phyloP scores from a whole-genome alignment of 257 asterid species.

The Henckelia pumila region DNA sequence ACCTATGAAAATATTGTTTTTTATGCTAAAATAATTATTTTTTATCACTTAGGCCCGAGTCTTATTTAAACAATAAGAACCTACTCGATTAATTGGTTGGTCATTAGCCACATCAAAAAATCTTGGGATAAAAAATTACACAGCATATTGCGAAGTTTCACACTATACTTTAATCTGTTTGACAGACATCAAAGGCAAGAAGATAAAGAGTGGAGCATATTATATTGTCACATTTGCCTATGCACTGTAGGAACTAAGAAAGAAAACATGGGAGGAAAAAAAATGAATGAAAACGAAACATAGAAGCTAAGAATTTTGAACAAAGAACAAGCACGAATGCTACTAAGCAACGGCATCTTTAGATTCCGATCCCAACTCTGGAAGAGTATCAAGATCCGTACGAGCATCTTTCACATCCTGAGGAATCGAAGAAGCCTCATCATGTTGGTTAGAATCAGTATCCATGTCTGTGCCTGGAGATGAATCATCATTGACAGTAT shows the following conservation, averaged over 20 bases:
- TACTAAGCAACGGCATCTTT: slow-evolving; percentile 60
- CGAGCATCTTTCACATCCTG: slow-evolving; percentile 68
- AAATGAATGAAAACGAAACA: not conserved
- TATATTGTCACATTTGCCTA: not conserved
- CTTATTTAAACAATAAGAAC: no score
- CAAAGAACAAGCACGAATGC: slow-evolving; percentile 1
- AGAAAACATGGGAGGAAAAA: not conserved
- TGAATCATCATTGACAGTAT: slow-evolving; percentile 23
- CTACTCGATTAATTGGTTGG: no score
- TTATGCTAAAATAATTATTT: no score
- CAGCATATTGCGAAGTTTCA: not conserved
- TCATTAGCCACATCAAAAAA: no score
- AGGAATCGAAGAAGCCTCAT: slow-evolving; percentile 39
- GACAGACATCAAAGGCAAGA: not conserved
- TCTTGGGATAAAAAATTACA: no score
- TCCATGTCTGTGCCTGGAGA: slow-evolving; percentile 27
- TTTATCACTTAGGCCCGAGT: no score
- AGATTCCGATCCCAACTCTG: slow-evolving; percentile 46
- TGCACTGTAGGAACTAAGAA: not conserved
- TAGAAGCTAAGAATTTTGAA: not conserved
- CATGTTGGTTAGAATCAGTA: slow-evolving; percentile 25
- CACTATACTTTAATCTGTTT: not conserved
- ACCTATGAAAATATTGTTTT: no score
- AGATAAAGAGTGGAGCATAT: slow-evolving; percentile 17
- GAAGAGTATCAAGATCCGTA: slow-evolving; percentile 62